Evolutionary conservation across 345 rosid species (phyloP), one percentile per base, ranked within the genome.

Genomic region (Corchorus capsularis): DNA sequence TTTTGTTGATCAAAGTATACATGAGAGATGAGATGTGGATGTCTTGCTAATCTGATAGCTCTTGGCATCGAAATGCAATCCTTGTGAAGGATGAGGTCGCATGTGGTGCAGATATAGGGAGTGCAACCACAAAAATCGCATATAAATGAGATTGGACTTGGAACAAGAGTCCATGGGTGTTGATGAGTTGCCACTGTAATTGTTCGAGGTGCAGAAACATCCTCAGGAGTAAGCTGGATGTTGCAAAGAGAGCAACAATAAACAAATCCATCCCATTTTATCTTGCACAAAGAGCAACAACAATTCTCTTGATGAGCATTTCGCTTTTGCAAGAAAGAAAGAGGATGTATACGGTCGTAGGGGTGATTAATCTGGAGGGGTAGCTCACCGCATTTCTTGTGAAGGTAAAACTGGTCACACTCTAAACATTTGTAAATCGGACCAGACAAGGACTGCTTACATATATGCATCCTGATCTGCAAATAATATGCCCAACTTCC

Each of bases 61-160:
- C 0, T 4, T n/a, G 74, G 73, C 46, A 75, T 39, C 12, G 63
- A 63, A 65, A 66, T 64, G 56, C 79, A 82, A 0, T 46, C 0
- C 71, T 46, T 39, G 15, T 77, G 84, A 55, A 68, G 17, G 14
- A 66, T 6, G 10, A 68, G 16, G 5, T 69, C 0, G 17, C 79
- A 62, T 1, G 6, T 55, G 60, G 16, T 22, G 34, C 68, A 82
- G 0, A 66, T 1, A 53, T 66, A 78, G 5, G 84, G 84, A 34
- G 60, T 2, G 15, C 17, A 60, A 15, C 81, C 81, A 19, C 81
- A 81, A 39, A 69, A 81, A 75, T 81, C 74, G 32, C 81, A 81
- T 12, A 46, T 9, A 19, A 78, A 78, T 1, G 72, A 35, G 73
- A 64, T 60, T 27, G 11, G 63, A 22, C 37, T 60, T 11, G 63